Evolutionary conservation across 2,329 filamentous ascomycete genomes (phyloP).

Genomic region (Xylaria sp.): DNA sequence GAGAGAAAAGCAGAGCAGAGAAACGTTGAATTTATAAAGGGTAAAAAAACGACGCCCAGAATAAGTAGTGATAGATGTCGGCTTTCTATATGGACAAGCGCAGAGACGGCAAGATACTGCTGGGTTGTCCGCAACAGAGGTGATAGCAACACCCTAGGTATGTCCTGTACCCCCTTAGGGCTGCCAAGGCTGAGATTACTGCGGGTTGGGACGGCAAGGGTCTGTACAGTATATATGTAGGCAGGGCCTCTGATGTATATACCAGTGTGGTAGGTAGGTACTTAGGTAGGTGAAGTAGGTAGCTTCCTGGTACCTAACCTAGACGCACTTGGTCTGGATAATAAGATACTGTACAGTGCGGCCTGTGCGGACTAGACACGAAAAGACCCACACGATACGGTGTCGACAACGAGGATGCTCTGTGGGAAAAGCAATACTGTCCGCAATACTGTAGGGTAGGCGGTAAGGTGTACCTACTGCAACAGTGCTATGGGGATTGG

Average conservation of each 20-base stretch:
- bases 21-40: neutral
- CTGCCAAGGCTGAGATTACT: constrained; percentile 16
- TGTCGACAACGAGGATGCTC: constrained; percentile 8
- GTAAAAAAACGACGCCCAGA: constrained; percentile 13
- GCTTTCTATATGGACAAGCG: constrained; percentile 30
- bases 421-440: neutral
- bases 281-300: no score
- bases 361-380: constrained; percentile 29
- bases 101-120: constrained; percentile 29
- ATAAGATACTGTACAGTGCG: neutral
- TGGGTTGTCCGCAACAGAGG: constrained; percentile 41
- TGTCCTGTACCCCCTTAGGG: neutral
- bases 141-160: constrained; percentile 21
- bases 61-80: constrained; percentile 31
- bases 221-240: neutral
- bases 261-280: no score
- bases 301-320: neutral
- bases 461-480: neutral
- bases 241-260: neutral
- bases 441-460: neutral
- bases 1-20: neutral
- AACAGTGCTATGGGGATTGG: constrained; percentile 23
- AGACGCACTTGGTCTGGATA: neutral
- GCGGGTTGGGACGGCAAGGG: constrained; percentile 39
- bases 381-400: constrained; percentile 14